Conservation (phyloP, 805 yeast species). For the Yamadazyma laniorum region DNA sequence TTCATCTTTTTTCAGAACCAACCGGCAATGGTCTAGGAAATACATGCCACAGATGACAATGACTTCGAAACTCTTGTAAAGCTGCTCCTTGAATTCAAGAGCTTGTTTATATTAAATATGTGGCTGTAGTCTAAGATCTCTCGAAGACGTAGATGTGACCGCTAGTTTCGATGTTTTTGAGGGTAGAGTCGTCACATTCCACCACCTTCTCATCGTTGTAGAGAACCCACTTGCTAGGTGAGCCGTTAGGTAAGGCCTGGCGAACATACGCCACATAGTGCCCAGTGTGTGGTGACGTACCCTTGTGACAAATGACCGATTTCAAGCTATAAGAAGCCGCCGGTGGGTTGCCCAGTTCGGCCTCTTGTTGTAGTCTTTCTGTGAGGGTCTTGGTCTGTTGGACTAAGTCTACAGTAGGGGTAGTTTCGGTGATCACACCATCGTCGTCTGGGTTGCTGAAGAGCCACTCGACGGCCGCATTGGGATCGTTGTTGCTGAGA, state of each 20-base stretch:
- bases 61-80: no score
- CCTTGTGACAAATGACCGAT: conserved; percentile 84
- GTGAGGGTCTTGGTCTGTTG: conserved; percentile 17
- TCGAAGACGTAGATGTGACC: conserved; percentile 51
- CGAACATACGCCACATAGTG: conserved; percentile 82
- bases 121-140: conserved; percentile 2
- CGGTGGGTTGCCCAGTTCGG: neutral
- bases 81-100: no score
- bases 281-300: conserved; percentile 85
- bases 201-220: conserved; percentile 91
- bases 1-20: no score
- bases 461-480: conserved; percentile 88
- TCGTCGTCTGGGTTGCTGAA: conserved; percentile 78
- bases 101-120: no score
- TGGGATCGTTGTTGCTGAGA: conserved; percentile 58
- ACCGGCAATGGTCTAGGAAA: no score
- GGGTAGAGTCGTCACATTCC: conserved; percentile 40
- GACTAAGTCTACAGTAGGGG: conserved; percentile 31
- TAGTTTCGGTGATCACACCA: conserved; percentile 42
- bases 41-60: no score
- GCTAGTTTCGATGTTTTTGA: conserved; percentile 44
- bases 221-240: conserved; percentile 60
- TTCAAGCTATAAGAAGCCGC: conserved; percentile 44
- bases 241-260: conserved; percentile 36
- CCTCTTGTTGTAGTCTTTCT: conserved; percentile 1